Evolutionary conservation across 2,329 filamentous ascomycete genomes (phyloP).

Genomic region (Calonectria henricotiae): DNA sequence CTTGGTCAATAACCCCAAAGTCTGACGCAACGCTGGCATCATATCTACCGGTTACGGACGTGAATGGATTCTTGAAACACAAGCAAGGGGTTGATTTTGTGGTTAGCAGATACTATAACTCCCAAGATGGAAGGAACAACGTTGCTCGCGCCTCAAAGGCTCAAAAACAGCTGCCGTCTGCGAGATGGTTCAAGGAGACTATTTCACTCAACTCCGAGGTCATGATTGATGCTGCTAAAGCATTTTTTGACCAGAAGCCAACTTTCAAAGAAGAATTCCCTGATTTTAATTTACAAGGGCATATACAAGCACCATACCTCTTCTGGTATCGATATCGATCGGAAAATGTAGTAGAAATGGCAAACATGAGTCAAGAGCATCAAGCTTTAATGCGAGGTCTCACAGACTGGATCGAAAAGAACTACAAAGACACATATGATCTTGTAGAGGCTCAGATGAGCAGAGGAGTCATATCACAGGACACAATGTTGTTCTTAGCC

Average conservation of each 20-base stretch:
- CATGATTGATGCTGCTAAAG: neutral
- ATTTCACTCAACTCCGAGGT: neutral
- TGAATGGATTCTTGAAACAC: neutral
- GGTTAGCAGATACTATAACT: neutral
- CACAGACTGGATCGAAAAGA: conserved; percentile 15
- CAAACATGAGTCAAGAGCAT: neutral
- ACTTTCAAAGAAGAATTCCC: neutral
- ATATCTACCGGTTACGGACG: neutral
- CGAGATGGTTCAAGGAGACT: neutral
- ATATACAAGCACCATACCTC: conserved; percentile 4
- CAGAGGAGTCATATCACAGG: neutral
- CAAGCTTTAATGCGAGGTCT: neutral
- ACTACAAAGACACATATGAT: neutral
- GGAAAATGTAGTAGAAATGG: neutral
- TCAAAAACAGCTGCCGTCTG: neutral
- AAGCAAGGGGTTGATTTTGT: neutral
- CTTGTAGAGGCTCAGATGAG: neutral
- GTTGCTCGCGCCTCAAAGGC: neutral
- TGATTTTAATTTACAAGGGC: neutral
- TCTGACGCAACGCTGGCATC: neutral
- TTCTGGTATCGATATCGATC: conserved; percentile 27
- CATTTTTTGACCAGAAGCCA: neutral
- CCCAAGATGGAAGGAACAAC: neutral
- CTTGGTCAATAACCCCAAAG: neutral
- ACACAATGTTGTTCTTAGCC: conserved; percentile 14